phyloP scores from a whole-genome alignment of 2,329 filamentous ascomycete genomes.

The Hymenoscyphus infarciens region DNA sequence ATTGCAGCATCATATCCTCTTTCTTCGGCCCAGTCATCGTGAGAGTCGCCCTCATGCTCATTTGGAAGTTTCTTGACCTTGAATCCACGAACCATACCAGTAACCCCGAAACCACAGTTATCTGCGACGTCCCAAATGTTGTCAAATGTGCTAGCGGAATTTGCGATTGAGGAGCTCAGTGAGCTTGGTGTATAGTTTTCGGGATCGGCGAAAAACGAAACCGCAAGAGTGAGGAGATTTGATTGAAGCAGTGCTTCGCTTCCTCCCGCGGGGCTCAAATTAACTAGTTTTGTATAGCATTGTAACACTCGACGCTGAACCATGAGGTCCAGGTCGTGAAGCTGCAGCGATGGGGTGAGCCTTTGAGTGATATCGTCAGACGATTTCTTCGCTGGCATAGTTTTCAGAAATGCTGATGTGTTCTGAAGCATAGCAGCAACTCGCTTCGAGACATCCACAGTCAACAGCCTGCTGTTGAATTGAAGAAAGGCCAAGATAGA shows the following conservation, averaged over 20 bases:
- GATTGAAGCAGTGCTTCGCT: constrained; percentile 86
- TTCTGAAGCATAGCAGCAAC: constrained; percentile 94
- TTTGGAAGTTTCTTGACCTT: constrained; percentile 67
- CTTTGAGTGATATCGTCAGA: constrained; percentile 83
- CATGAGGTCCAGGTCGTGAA: constrained; percentile 90
- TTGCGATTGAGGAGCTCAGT: constrained; percentile 86
- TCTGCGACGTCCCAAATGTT: constrained; percentile 93
- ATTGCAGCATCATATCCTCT: constrained; percentile 62
- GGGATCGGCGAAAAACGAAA: constrained; percentile 89
- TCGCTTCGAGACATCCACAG: constrained; percentile 88
- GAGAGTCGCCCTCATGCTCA: constrained; percentile 54
- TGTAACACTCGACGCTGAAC: constrained; percentile 89
- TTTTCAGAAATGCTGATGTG: constrained; percentile 84
- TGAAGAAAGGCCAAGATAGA: constrained; percentile 90
- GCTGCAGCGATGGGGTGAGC: constrained; percentile 77
- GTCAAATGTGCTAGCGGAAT: constrained; percentile 84
- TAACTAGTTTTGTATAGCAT: constrained; percentile 89
- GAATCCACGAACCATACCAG: constrained; percentile 76
- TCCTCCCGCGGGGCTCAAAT: constrained; percentile 78
- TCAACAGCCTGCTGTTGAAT: constrained; percentile 88
- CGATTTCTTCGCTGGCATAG: constrained; percentile 76
- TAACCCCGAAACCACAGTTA: constrained; percentile 92
- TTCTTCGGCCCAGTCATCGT: constrained; percentile 49
- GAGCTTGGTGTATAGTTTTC: constrained; percentile 83
- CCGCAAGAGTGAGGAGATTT: constrained; percentile 82